Evolutionary conservation across 2,329 filamentous ascomycete genomes (phyloP), one percentile per base, ranked within the genome.

Genomic region (Sporothrix luriei): DNA sequence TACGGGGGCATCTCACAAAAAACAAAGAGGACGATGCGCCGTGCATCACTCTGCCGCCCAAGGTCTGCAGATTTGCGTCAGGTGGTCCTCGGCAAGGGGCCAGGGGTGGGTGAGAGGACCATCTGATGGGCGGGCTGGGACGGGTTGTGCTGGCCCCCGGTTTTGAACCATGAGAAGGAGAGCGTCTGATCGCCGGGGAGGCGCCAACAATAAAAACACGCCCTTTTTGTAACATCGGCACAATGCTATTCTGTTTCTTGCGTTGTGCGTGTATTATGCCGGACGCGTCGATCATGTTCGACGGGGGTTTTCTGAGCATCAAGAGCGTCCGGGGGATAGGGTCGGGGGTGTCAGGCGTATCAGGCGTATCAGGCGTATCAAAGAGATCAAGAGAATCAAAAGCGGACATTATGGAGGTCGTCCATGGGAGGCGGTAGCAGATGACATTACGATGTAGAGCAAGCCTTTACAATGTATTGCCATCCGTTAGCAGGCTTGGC

Each of bases 71-170:
- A 2, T 19, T 59, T 62, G 57, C 40, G 38, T 62, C 57, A 29
- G 57, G 57, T 62, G 57, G n/a, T 1, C 38, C n/a, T 46, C 21
- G 40, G 46, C n/a, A 46, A 33, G 38, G n/a, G 38, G 38, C 5
- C 24, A 38, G 55, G 54, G 40, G 40, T 13, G 40, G 11, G 40
- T 9, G 40, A 10, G 40, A 2, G 55, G 21, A 33, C 24, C 55
- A 21, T 59, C 33, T 59, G 55, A 43, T 61, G 55, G 55, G 16
- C 33, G 55, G 52, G 10, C 52, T 24, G 52, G 55, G 38, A 61
- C 33, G 55, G 55, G 55, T 43, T 61, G 33, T 61, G 38, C 55
- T 61, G 43, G 55, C 55, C 55, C 55, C 55, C 55, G 55, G 55
- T 61, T 61, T 61, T 24, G 55, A 33, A 43, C 33, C 38, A 19